Base-by-base conservation (phyloP, 2,329 filamentous ascomycete genomes). In the Leptodontidium sp. region DNA sequence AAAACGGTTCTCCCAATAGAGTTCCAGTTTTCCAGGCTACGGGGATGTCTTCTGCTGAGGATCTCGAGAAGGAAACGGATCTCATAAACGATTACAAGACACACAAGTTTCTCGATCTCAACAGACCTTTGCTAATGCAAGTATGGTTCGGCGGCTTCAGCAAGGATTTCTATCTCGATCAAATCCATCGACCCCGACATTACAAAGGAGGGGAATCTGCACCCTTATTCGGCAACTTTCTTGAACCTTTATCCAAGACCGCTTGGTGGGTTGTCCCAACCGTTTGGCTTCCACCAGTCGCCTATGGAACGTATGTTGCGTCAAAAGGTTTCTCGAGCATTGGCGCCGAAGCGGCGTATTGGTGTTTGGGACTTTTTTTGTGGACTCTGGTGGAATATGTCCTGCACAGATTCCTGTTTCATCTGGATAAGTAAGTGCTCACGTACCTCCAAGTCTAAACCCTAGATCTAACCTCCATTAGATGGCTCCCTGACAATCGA, bases 141-240 rank as follows among this genome's bases (percentile, higher is more conserved):
- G 88, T 99, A 52, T 98, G 93, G 91, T 87, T 84, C 73, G 92
- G 94, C 58, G 92, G 91, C 38, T 99, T 98, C 82, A 89, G 84
- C 79, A 99, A 98, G 80, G 89, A 93, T n/a, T 99, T 99, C 79
- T 99, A 99, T 78, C 87, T 99, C 29, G 91, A 98, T 75, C 96
- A 99, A 80, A 93, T 99, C 64, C 96, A 99, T 79, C 91, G 96
- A 55, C 96, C 96, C 21, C 90, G 96, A 68, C 95, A 99, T 80
- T 99, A 98, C 86, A 97, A 90, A 79, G 95, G 95, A 73, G 96
- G 96, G 68, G 89, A 90, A 71, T 98, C 94, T 7, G 96, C 96
- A 47, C 96, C 96, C 24, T 82, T 99, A 29, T 99, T 99, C 81
- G 96, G 96, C 69, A 98, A 99, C 82, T 97, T 99, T 80, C 84